Base-by-base conservation (phyloP, 2,329 filamentous ascomycete genomes). In the Fusarium goolgardi region DNA sequence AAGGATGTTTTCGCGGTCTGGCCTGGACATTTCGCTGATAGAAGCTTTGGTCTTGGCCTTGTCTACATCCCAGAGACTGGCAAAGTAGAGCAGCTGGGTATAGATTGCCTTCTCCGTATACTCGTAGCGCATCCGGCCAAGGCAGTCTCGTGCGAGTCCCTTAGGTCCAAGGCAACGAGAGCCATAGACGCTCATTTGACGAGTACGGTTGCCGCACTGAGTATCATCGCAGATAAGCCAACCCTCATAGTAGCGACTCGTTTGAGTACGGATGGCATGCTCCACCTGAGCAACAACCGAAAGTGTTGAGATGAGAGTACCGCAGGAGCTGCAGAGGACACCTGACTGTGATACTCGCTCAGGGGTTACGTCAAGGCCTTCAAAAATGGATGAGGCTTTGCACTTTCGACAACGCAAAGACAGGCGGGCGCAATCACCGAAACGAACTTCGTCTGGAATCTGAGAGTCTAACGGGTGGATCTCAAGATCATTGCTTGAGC, bases 401-500 rank as follows among this genome's bases (percentile, higher is more conserved):
- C 96, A 99, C 63, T 85, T 84, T 66, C 94, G 88, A 81, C 96
- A 99, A 58, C 90, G 90, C 46, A 99, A 86, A 13, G 84, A 84
- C 7, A 99, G 84, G 16, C 93, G 89, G 18, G 87, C 83, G 72
- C 94, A 94, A 74, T 94, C 89, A 71, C 90, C 88, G 80, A 97
- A 99, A 59, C 96, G 93, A 50, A 97, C 87, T 29, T 91, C 89
- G 76, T 99, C 96, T 2, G 95, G 93, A 65, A 98, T 93, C 76
- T 97, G 96, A 8, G 92, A 96, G 79, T 99, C 96, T 3, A 99
- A 87, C 1, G 95, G 94, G 75, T 94, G 91, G 69, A 99, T 93
- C 74, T 95, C 91, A 25, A 88, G 82, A 70, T 90, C 88, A 55
- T 85, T 84, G 41, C 80, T 81, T 16, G 83, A 83, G 57, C 83